Base-by-base conservation (phyloP, 78 protist species). In the Dictyostelium purpureum region DNA sequence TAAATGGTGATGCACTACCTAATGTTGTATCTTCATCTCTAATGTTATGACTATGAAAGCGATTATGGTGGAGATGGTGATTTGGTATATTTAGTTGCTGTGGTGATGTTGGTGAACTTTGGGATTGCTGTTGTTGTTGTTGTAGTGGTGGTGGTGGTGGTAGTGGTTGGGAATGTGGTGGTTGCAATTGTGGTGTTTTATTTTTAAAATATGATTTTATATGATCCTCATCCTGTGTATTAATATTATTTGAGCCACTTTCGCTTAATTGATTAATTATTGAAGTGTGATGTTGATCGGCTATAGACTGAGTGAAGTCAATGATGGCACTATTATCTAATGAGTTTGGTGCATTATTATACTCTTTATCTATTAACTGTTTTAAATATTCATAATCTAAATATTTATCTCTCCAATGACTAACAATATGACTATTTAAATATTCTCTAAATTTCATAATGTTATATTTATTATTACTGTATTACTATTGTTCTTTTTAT, bases 321-420 rank as follows among this genome's bases (percentile, higher is more conserved):
- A 37, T 38, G 26, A 42, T n/a, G 14, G 28, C 24, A 43, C 52
- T 37, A 42, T 74, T 28, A 52, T 74, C 51, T 9, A 74, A n/a
- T 49, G 80, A 74, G 6, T 10, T 11, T 74, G 80, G 66, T 80
- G 67, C 49, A 49, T 66, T 67, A 16, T 26, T 43, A 24, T 45
- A 42, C 6, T 52, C 74, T 10, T 38, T 31, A 11, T 70, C 79
- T 47, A 82, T 33, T 6, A 73, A 59, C 5, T 56, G 33, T 33
- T 85, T 85, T 45, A 85, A 59, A 61, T 73, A 85, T 73, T 85
- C 91, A 85, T 85, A 85, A 45, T 85, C 81, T 9, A 85, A 40
- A 33, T 85, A 85, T 73, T 51, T 85, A 61, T 85, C 91, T 73
- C 71, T 54, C 91, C 91, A 85, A 45, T 85, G 91, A 35, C 57